Evolutionary conservation across 768 basidiomycete species (phyloP), one percentile per base, ranked within the genome.

Genomic region (Hemileccinum impolitum): DNA sequence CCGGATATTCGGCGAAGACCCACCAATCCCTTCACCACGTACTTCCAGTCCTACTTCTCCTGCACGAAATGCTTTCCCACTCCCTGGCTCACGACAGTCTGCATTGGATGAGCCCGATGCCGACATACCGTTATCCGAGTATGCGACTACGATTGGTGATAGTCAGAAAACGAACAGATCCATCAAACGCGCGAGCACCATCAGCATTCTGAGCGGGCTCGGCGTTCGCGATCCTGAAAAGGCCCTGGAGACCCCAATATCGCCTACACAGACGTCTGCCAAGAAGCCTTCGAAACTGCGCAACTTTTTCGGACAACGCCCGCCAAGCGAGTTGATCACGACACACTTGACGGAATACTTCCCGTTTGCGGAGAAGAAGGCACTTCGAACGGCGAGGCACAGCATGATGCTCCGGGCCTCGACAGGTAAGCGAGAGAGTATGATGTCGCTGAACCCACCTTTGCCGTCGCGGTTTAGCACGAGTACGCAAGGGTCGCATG

Each of bases 241-340:
- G 45, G 76, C 82, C 0, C 73, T 86, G 30, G 80, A 84, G 36
- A 66, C 71, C 0, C 78, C 81, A 8, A 75, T 78, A 10, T 82
- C 82, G 0, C 78, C 82, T 6, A 74, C 77, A 0, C 59, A 60
- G 21, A 41, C 56, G 8, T 34, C 62, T 3, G 14, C 53, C 32
- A 68, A 80, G 57, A 72, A 76, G 9, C 80, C 84, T 4, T 79
- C 80, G 18, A 94, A 91, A 61, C 66, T 94, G 40, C 89, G 89
- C 68, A 94, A 93, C 75, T 99, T 98, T 76, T 95, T 97, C 58
- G 96, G 95, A 14, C 96, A 97, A 61, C 88, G 96, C 35, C 96
- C 96, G 0, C 94, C 96, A 0, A 92, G 89, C 70, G 96, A 98
- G 68, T 82, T 98, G 54, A 98, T 98, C 72, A 90, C 94, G 21